phyloP scores from a whole-genome alignment of 2,329 filamentous ascomycete species.

The Endothia cerciana region DNA sequence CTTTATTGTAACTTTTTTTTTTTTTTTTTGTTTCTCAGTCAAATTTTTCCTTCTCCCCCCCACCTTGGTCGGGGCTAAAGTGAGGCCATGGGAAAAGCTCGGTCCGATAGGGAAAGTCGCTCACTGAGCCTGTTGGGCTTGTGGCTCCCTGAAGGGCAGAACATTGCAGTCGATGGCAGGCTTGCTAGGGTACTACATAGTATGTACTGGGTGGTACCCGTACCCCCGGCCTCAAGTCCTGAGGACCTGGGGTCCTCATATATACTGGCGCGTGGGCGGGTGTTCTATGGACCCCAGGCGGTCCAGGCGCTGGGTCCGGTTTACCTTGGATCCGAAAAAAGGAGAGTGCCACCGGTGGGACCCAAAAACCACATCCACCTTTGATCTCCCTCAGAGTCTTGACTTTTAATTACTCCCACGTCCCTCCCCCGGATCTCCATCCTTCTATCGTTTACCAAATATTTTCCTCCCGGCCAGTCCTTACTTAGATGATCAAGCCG shows the following conservation, averaged over 20 bases:
- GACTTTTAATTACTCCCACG: conserved; percentile 10
- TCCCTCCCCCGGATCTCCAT: conserved; percentile 9
- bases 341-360: conserved; percentile 10
- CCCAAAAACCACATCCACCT: not conserved
- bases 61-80: not conserved
- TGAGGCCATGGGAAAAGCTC: not conserved
- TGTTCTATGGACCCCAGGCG: not conserved
- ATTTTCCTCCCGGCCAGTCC: conserved; percentile 7
- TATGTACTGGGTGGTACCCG: conserved; percentile 7
- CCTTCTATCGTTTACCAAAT: not conserved
- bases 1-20: not conserved
- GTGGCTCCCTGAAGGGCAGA: too few relatives aligned
- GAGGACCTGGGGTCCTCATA: conserved; percentile 6
- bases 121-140: not conserved
- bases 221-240: not conserved
- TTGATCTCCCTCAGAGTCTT: conserved; percentile 6
- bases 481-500: not conserved
- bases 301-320: not conserved
- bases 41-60: not conserved
- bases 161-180: not conserved
- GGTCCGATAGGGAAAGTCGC: not conserved
- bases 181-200: not conserved
- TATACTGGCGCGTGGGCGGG: not conserved
- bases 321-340: not conserved
- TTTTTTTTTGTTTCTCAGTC: not conserved